Evolutionary conservation across 2,329 filamentous ascomycete genomes (phyloP).

Genomic region (Diaporthe citri): DNA sequence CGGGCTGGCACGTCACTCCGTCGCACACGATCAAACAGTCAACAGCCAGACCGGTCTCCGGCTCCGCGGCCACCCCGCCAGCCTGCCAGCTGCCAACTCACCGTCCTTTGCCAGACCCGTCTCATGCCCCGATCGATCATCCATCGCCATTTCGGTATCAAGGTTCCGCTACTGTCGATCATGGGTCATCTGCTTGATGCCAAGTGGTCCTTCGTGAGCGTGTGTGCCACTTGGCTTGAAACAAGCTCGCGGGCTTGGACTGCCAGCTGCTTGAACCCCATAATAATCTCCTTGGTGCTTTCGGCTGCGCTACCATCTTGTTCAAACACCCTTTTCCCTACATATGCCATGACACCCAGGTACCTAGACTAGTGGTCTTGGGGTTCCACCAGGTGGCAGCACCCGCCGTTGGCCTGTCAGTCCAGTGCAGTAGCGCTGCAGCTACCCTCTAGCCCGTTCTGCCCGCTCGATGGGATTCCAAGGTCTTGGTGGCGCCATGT

Average conservation of each 20-base stretch:
- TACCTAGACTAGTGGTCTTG: not conserved
- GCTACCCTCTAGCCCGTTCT: conserved; percentile 11
- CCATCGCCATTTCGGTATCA: conserved; percentile 20
- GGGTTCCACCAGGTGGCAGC: conserved; percentile 19
- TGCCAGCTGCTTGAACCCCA: conserved; percentile 7
- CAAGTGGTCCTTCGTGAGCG: conserved; percentile 23
- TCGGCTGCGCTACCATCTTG: not conserved
- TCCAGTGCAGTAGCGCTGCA: conserved; percentile 23
- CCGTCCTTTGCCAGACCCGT: conserved; percentile 20
- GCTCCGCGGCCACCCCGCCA: conserved; percentile 13
- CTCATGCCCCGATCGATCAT: conserved; percentile 5
- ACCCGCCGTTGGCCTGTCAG: conserved; percentile 29
- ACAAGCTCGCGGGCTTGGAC: conserved; percentile 27
- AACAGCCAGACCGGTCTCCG: conserved; percentile 24
- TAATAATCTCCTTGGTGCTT: not conserved
- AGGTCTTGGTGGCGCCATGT: conserved; percentile 21
- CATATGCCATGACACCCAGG: not conserved
- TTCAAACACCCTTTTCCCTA: not conserved
- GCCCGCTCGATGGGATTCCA: conserved; percentile 15
- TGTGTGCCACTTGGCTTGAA: conserved; percentile 14
- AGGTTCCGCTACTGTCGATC: conserved; percentile 31
- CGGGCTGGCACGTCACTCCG: conserved; percentile 22
- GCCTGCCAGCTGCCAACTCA: conserved; percentile 17
- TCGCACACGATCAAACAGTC: conserved; percentile 5
- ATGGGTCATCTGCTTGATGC: conserved; percentile 30